These are phyloP conservation scores for Lentinus tigrinus DNA, from an alignment of 768 basidiomycete genomes.

Conservation along the genomic window DNA sequence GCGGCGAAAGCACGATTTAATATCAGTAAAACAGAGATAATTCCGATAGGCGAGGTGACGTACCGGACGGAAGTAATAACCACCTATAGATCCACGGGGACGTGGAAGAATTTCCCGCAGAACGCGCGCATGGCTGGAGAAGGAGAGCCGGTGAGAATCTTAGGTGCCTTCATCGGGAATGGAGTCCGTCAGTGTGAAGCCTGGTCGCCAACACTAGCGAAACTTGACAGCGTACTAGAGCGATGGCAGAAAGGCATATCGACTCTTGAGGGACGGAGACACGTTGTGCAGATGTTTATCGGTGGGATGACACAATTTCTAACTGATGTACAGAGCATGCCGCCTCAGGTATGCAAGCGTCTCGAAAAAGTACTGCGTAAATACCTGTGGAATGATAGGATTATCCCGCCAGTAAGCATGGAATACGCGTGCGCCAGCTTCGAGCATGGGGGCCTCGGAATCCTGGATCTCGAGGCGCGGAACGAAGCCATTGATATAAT, in stretches of 20 bases:
- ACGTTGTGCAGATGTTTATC: slow-evolving; percentile 22
- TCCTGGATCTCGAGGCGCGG: slow-evolving; percentile 6
- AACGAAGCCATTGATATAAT: slow-evolving; percentile 19
- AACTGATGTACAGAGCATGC: slow-evolving; percentile 26
- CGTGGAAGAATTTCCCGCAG: no score
- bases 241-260: neutral
- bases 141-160: neutral
- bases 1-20: neutral
- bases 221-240: neutral
- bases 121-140: neutral
- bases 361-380: neutral
- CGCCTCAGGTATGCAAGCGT: neutral
- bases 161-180: neutral
- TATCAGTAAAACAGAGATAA: neutral
- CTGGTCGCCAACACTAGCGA: slow-evolving; percentile 9
- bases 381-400: slow-evolving; percentile 9
- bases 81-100: no score
- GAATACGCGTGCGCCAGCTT: neutral
- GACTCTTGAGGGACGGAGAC: neutral
- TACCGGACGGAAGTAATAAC: neutral
- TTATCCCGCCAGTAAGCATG: neutral
- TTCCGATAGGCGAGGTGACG: neutral
- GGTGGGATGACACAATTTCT: slow-evolving; percentile 27
- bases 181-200: neutral
- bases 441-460: neutral